Base-by-base conservation (phyloP, 805 yeast species). In the Cyberlindnera mississippiensis region DNA sequence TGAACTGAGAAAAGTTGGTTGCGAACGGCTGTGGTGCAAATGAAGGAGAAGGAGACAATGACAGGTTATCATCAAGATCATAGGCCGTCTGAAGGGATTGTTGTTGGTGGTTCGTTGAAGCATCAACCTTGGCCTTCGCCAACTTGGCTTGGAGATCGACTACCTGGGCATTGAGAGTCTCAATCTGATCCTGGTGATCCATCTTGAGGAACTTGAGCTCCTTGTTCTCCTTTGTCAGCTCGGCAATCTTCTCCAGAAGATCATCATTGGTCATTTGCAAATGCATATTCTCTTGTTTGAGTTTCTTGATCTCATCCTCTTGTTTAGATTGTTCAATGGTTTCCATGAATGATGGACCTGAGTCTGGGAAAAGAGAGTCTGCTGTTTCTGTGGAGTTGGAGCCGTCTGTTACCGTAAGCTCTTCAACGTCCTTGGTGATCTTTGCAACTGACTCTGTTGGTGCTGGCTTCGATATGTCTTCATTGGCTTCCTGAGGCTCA, bases 141-240 rank as follows among this genome's bases (percentile, higher is more conserved):
- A 50, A 29, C 13, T 49, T 51, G 15, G 55, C 30, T 35, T 61
- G 56, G 10, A 53, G 48, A 22, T 63, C 59, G 16, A 51, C 44
- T 11, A 59, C 42, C 31, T 52, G 49, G 7, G 57, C 51, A 40
- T 59, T 50, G n/a, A 59, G 45, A 5, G 59, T 58, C 39, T 66
- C 61, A 18, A 60, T 55, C 29, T 62, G 54, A 6, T 69, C 64
- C 32, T 62, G 57, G 16, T 61, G 63, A 18, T 66, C 64, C 24
- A 71, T 45, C 41, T 64, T 56, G 27, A 62, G 63, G 18, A 65
- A 57, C 18, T 64, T 65, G 11, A 65, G 45, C 3, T 55, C 51
- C 33, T 67, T 73, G 13, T 70, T 46, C 38, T 72, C 72, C 22
- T 55, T 45, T 33, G 70, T 70, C 3, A 74, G 53, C 13, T 41